Conservation (phyloP, 257 asterid species). For the Handroanthus guayacan region DNA sequence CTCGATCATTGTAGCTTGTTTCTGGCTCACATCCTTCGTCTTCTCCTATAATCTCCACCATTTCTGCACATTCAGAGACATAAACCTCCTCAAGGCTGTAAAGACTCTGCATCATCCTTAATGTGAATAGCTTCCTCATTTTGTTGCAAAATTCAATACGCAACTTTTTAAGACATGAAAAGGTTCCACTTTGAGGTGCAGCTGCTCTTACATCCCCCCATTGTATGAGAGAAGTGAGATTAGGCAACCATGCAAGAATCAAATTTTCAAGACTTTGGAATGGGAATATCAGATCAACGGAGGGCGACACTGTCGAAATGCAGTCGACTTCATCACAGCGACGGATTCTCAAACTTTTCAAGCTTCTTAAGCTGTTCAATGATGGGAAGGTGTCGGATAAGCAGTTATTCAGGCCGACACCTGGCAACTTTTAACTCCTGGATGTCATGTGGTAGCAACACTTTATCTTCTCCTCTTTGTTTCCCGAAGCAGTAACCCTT, state of each 20-base stretch:
- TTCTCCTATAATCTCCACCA: constrained; percentile 38
- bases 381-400: constrained; percentile 35
- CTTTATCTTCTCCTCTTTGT: constrained; percentile 4
- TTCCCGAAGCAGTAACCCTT: constrained; percentile 24
- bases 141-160: constrained; percentile 17
- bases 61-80: constrained; percentile 16
- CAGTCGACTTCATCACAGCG: constrained; percentile 28
- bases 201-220: constrained; percentile 1
- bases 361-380: constrained; percentile 20
- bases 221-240: constrained; percentile 27
- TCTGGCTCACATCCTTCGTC: constrained; percentile 16
- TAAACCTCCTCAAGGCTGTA: constrained; percentile 28
- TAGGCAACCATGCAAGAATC: constrained; percentile 22
- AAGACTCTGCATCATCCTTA: constrained; percentile 22
- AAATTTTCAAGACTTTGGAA: constrained; percentile 31
- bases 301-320: constrained; percentile 22
- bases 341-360: constrained; percentile 11
- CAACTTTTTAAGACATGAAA: constrained; percentile 33
- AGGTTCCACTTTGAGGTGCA: constrained; percentile 30
- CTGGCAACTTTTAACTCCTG: not conserved
- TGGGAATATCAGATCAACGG: constrained; percentile 6
- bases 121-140: constrained; percentile 29
- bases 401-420: constrained; percentile 16
- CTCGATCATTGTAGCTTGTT: constrained; percentile 6
- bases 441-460: constrained; percentile 33